Percentiles rank a stretch among this genome's conserved stretches.
phyloP scores from a whole-genome alignment of 805 yeast species.

The Metschnikowia anglica region DNA sequence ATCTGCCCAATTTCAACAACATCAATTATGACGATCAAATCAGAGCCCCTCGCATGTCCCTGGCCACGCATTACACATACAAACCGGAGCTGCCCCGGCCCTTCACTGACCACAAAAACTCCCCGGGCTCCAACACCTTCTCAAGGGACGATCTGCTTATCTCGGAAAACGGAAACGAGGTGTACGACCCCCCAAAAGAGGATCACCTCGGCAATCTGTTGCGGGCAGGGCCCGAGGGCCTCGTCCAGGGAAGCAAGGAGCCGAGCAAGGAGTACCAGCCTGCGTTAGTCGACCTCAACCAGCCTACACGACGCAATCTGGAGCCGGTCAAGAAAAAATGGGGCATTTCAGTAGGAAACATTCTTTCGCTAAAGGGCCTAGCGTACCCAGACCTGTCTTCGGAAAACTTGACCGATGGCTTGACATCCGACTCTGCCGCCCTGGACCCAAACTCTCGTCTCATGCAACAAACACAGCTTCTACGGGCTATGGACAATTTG shows the following conservation, averaged over 20 bases:
- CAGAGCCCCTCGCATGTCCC: constrained; percentile 54
- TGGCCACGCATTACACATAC: constrained; percentile 28
- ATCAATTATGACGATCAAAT: constrained; percentile 54
- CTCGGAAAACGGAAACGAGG: neutral
- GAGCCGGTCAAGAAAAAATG: constrained; percentile 16
- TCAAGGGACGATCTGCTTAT: neutral
- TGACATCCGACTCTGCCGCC: constrained; percentile 1
- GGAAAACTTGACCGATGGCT: neutral
- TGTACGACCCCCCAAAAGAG: constrained; percentile 4
- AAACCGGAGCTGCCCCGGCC: constrained; percentile 20
- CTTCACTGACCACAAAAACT: constrained; percentile 11
- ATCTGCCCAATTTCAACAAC: constrained; percentile 19
- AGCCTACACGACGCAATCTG: constrained; percentile 21
- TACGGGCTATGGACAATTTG: constrained; percentile 21
- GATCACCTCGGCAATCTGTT: constrained; percentile 7
- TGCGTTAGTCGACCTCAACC: constrained; percentile 18
- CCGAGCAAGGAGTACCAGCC: constrained; percentile 14
- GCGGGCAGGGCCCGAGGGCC: constrained; percentile 6
- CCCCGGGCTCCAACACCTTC: neutral
- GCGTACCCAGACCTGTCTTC: neutral
- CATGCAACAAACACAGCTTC: constrained; percentile 19
- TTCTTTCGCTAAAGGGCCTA: constrained; percentile 7
- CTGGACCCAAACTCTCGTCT: constrained; percentile 1
- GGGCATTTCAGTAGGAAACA: constrained; percentile 9
- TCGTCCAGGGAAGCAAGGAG: neutral